These are phyloP conservation scores for Albophoma yamanashiensis DNA, from an alignment of 2,329 filamentous ascomycete genomes.

Conservation along the genomic window DNA sequence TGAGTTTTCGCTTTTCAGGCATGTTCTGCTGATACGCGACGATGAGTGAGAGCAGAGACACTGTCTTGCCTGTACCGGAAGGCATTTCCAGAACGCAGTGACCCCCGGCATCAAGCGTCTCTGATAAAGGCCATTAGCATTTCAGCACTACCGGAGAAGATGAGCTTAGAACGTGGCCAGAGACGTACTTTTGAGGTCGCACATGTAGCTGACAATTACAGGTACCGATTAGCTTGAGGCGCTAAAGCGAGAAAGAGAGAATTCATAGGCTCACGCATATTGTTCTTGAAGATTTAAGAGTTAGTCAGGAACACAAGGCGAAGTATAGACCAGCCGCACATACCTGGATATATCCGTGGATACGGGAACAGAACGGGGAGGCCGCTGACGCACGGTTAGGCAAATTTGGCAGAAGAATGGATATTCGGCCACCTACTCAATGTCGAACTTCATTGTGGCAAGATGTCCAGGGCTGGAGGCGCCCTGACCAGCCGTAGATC, in stretches of 20 bases:
- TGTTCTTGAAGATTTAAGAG: constrained; percentile 27
- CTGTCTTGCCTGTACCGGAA: constrained; percentile 95
- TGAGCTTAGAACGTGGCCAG: not conserved
- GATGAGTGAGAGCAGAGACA: constrained; percentile 89
- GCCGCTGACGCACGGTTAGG: constrained; percentile 30
- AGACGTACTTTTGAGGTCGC: constrained; percentile 40
- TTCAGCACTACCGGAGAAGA: not conserved
- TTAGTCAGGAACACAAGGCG: not conserved
- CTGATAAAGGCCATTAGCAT: constrained; percentile 16
- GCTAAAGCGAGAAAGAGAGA: not conserved
- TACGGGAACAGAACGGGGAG: constrained; percentile 48
- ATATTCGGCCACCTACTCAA: constrained; percentile 26
- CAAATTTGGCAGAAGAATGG: not conserved
- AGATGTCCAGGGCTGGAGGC: not conserved
- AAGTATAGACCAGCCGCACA: constrained; percentile 7
- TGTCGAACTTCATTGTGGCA: constrained; percentile 39
- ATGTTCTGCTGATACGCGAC: constrained; percentile 93
- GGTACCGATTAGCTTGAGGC: not conserved
- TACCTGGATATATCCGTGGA: constrained; percentile 47
- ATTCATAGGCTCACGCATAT: constrained; percentile 35
- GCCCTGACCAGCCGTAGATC: not conserved
- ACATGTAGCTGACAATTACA: constrained; percentile 36
- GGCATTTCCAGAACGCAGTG: constrained; percentile 99
- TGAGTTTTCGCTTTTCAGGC: constrained; percentile 87
- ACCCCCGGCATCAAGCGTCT: constrained; percentile 83